Conservation (phyloP, 306 rosid genomes). For the Cicer pinnatifidum region DNA sequence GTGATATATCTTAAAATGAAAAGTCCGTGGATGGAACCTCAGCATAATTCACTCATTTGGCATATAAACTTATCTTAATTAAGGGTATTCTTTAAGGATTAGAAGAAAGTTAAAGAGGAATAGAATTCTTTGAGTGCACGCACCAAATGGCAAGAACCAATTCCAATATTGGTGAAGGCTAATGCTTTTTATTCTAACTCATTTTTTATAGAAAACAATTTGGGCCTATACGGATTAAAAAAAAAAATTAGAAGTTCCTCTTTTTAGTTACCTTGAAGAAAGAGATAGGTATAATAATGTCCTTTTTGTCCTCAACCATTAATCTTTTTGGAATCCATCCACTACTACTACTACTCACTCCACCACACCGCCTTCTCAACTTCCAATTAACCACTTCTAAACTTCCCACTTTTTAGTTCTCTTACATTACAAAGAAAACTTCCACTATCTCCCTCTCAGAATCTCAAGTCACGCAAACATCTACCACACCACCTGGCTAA, state of each 20-base stretch:
- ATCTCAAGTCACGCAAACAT: constrained; percentile 27
- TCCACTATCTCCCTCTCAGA: constrained; percentile 2
- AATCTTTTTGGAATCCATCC: constrained; percentile 46
- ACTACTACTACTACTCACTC: constrained; percentile 8
- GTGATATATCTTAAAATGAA: neutral
- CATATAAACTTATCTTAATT: neutral
- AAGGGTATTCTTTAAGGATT: constrained; percentile 17
- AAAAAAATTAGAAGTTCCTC: constrained; percentile 24
- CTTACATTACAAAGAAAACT: neutral
- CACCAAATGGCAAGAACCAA: constrained; percentile 43
- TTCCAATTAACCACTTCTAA: constrained; percentile 1
- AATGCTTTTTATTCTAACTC: constrained; percentile 31
- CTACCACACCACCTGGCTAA: no score
- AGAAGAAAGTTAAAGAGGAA: constrained; percentile 37
- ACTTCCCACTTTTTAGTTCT: neutral
- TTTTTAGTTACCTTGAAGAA: constrained; percentile 37
- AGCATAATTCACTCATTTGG: constrained; percentile 17
- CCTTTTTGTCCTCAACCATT: constrained; percentile 25
- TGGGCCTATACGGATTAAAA: constrained; percentile 30
- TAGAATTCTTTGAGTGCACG: constrained; percentile 45
- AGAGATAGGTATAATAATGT: constrained; percentile 47
- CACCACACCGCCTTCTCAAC: constrained; percentile 27
- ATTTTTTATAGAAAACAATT: constrained; percentile 11
- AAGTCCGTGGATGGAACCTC: neutral
- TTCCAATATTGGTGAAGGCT: constrained; percentile 17